Conservation (phyloP, 2,329 filamentous ascomycete genomes). For the Hypomyces rosellus region DNA sequence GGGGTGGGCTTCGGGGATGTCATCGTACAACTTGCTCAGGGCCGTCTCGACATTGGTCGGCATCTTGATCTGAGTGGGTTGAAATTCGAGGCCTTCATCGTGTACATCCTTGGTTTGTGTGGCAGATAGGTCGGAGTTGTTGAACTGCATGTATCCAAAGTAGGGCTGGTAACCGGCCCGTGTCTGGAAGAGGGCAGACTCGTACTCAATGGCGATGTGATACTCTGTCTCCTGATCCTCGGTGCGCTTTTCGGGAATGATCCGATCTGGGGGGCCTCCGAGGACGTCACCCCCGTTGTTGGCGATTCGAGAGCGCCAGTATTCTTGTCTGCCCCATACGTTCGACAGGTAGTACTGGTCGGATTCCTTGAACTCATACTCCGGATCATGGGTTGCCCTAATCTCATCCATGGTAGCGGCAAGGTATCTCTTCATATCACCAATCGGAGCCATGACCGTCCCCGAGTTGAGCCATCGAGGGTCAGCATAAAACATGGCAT, state of each 20-base stretch:
- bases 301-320: conserved; percentile 28
- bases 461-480: conserved; percentile 40
- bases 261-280: conserved; percentile 15
- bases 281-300: conserved; percentile 15
- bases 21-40: conserved; percentile 26
- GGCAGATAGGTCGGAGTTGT: conserved; percentile 18
- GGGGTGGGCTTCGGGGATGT: conserved; percentile 21
- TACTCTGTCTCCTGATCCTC: conserved; percentile 22
- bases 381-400: conserved; percentile 26
- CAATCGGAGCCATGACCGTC: conserved; percentile 37
- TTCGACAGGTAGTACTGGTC: conserved; percentile 40
- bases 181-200: conserved; percentile 35
- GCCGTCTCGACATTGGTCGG: conserved; percentile 24
- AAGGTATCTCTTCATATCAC: conserved; percentile 22
- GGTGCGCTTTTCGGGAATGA: conserved; percentile 15
- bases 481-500: conserved; percentile 24
- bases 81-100: conserved; percentile 20
- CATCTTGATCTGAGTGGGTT: conserved; percentile 26
- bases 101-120: conserved; percentile 20
- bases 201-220: conserved; percentile 35
- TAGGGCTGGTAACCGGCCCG: conserved; percentile 30
- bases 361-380: conserved; percentile 28
- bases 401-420: conserved; percentile 24
- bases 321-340: conserved; percentile 37
- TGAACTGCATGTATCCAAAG: conserved; percentile 28